Percentiles rank a stretch among this genome's conserved stretches.
phyloP scores from a whole-genome alignment of 1,284 basidiomycete species.

The Amylostereum areolatum region DNA sequence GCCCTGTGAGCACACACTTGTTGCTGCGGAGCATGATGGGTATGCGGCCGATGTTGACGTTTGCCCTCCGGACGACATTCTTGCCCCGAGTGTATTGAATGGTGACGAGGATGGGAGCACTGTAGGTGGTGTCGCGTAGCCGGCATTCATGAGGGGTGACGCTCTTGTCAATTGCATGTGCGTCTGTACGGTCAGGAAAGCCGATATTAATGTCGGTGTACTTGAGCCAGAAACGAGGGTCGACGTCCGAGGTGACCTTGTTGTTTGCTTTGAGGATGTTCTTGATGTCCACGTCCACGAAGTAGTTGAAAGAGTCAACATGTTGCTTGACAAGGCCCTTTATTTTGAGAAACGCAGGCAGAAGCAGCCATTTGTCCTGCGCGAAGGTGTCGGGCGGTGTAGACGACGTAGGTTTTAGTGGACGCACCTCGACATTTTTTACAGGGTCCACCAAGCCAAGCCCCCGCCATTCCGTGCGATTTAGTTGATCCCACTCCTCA shows the following conservation, averaged over 20 bases:
- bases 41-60: slow-evolving; percentile 86
- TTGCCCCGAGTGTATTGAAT: slow-evolving; percentile 95
- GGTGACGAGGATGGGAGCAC: slow-evolving; percentile 90
- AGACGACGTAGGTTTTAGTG: too few species aligned
- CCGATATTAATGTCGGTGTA: slow-evolving; percentile 95
- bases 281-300: slow-evolving; percentile 95
- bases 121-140: slow-evolving; percentile 93
- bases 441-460: slow-evolving; percentile 73
- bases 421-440: slow-evolving; percentile 72
- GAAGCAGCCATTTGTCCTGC: slow-evolving; percentile 95
- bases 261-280: slow-evolving; percentile 94
- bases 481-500: slow-evolving; percentile 56
- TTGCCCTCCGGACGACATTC: slow-evolving; percentile 78
- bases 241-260: slow-evolving; percentile 93
- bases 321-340: slow-evolving; percentile 99
- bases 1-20: slow-evolving; percentile 85
- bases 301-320: slow-evolving; percentile 99
- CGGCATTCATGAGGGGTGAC: slow-evolving; percentile 98
- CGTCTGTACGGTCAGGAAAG: slow-evolving; percentile 85
- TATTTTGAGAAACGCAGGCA: slow-evolving; percentile 93
- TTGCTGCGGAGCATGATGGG: slow-evolving; percentile 98
- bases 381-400: slow-evolving; percentile 4
- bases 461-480: slow-evolving; percentile 59
- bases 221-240: slow-evolving; percentile 95
- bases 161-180: slow-evolving; percentile 72